These are phyloP conservation scores for Cynara cardunculus DNA, from an alignment of 129 eudicot species.

Conservation along the genomic window DNA sequence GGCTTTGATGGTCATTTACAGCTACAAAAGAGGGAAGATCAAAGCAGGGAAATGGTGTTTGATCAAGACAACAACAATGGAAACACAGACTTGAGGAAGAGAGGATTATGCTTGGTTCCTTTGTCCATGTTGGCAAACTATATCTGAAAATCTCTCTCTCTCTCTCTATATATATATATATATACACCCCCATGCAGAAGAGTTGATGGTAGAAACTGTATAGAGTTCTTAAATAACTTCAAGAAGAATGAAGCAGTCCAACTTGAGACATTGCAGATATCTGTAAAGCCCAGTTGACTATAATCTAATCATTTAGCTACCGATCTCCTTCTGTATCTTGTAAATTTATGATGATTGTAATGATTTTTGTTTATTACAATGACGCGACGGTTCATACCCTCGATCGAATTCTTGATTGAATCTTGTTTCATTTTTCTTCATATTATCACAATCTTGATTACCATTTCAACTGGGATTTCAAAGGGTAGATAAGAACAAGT, in stretches of 20 bases:
- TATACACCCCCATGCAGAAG: neutral
- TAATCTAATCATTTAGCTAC: conserved; percentile 14
- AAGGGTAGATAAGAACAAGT: conserved; percentile 9
- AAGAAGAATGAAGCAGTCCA: conserved; percentile 17
- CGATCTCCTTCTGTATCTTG: conserved; percentile 26
- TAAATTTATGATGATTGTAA: conserved; percentile 11
- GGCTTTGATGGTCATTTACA: conserved; percentile 18
- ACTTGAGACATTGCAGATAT: conserved; percentile 33
- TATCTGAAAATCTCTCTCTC: conserved; percentile 19
- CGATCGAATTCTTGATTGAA: neutral
- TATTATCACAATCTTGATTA: neutral
- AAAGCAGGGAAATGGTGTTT: conserved; percentile 2
- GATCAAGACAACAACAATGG: conserved; percentile 24
- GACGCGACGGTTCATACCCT: conserved; percentile 17
- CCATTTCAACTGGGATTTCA: neutral
- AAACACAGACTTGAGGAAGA: conserved; percentile 40
- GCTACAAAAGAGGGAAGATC: conserved; percentile 5
- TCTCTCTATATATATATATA: neutral
- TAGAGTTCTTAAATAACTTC: conserved; percentile 20
- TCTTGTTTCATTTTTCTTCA: neutral
- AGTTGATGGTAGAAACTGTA: conserved; percentile 14
- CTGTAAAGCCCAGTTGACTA: conserved; percentile 33
- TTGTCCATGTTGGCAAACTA: conserved; percentile 45
- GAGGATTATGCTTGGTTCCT: conserved; percentile 62
- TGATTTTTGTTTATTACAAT: conserved; percentile 14